Evolutionary conservation across 768 basidiomycete species (phyloP).

Genomic region (Boletus rufocinnamomeus): DNA sequence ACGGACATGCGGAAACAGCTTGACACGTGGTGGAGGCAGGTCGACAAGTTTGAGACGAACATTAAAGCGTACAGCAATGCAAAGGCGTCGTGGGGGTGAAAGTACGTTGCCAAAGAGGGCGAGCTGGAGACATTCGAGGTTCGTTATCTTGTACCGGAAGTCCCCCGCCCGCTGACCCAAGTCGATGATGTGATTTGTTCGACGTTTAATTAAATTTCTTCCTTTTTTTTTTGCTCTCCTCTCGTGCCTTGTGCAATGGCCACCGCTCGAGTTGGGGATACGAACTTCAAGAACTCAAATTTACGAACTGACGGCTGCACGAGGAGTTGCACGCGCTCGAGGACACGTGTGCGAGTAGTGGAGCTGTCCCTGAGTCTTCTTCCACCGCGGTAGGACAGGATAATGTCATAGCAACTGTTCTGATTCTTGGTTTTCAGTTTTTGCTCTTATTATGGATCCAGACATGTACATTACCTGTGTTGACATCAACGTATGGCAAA

Average conservation of each 20-base stretch:
- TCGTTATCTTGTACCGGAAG: background rate
- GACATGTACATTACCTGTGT: too few species aligned
- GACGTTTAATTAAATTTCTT: background rate
- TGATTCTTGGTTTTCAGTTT: too few species aligned
- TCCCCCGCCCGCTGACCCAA: background rate
- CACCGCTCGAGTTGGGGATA: too few species aligned
- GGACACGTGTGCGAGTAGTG: too few species aligned
- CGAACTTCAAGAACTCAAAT: too few species aligned
- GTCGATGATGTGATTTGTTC: background rate
- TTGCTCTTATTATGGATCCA: too few species aligned
- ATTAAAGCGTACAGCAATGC: conserved; percentile 80
- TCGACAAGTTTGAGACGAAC: conserved; percentile 89
- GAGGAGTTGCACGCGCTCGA: too few species aligned
- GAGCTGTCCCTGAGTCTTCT: too few species aligned
- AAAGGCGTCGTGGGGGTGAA: conserved; percentile 80
- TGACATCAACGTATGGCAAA: too few species aligned
- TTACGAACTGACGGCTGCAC: too few species aligned
- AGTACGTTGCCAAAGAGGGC: conserved; percentile 81
- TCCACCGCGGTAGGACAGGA: too few species aligned
- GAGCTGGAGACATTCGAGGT: conserved; percentile 89
- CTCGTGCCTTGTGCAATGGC: conserved; percentile 13
- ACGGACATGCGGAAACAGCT: conserved; percentile 82
- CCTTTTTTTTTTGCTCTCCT: conserved; percentile 1
- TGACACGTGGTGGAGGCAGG: conserved; percentile 85
- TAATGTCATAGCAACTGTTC: too few species aligned